These are phyloP conservation scores for Geotrichum klebahnii DNA, from an alignment of 1,139 yeast genomes.

Conservation along the genomic window DNA sequence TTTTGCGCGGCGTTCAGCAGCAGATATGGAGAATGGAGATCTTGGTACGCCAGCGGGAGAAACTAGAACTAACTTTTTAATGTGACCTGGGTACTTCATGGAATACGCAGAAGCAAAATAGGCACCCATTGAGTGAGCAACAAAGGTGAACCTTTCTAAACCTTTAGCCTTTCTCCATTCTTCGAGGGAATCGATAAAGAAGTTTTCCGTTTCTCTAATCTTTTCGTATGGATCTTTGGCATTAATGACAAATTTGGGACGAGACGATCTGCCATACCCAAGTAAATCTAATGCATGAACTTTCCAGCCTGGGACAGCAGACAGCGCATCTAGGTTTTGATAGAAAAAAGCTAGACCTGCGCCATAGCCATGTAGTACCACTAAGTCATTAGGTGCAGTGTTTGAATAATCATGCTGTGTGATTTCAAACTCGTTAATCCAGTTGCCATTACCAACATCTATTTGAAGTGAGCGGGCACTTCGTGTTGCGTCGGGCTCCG, in stretches of 20 bases:
- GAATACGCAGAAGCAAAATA: slow-evolving; percentile 78
- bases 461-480: slow-evolving; percentile 50
- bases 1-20: slow-evolving; percentile 10
- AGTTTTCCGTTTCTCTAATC: slow-evolving; percentile 55
- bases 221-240: slow-evolving; percentile 31
- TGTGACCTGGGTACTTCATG: slow-evolving; percentile 60
- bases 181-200: slow-evolving; percentile 80
- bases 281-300: slow-evolving; percentile 77
- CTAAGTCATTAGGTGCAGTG: slow-evolving; percentile 40
- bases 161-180: slow-evolving; percentile 64
- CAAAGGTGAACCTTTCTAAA: slow-evolving; percentile 56
- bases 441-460: slow-evolving; percentile 45
- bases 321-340: slow-evolving; percentile 58
- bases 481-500: slow-evolving; percentile 48
- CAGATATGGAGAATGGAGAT: slow-evolving; percentile 33
- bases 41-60: slow-evolving; percentile 84
- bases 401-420: slow-evolving; percentile 28
- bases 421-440: slow-evolving; percentile 56
- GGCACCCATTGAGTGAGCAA: slow-evolving; percentile 95
- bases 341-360: slow-evolving; percentile 86
- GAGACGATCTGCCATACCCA: slow-evolving; percentile 77
- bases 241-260: slow-evolving; percentile 47
- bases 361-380: slow-evolving; percentile 87
- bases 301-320: slow-evolving; percentile 41
- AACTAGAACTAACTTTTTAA: slow-evolving; percentile 64